phyloP scores from a whole-genome alignment of 23 red algal species.

The Cyanidioschyzon merolae region DNA sequence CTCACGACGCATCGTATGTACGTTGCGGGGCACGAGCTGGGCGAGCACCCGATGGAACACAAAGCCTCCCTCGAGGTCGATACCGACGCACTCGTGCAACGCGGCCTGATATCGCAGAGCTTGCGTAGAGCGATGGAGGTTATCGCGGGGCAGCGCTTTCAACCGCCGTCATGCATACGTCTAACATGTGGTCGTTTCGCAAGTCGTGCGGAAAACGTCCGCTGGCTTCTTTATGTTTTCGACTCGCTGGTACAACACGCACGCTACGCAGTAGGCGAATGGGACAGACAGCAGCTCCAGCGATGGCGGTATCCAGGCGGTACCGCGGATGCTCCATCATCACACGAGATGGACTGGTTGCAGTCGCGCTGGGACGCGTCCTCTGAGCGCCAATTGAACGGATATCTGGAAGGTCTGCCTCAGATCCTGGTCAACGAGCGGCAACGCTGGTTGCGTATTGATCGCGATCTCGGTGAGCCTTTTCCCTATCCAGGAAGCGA shows the following conservation, averaged over 20 bases:
- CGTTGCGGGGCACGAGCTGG: neutral
- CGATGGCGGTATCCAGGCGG: neutral
- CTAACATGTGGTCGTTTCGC: neutral
- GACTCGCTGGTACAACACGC: slow-evolving; percentile 8
- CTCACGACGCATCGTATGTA: slow-evolving; percentile 8
- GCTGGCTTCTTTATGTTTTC: neutral
- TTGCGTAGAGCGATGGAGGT: neutral
- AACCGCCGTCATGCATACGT: neutral
- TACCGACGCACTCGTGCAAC: neutral
- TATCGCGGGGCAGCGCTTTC: slow-evolving; percentile 1
- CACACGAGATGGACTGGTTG: too few relatives aligned
- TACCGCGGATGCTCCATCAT: too few relatives aligned
- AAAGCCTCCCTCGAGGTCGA: neutral
- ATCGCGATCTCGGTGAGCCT: neutral
- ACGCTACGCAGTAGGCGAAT: neutral
- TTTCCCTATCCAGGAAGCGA: neutral
- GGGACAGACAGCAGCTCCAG: neutral
- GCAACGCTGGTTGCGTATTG: neutral
- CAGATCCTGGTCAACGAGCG: neutral
- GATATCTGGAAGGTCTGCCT: neutral
- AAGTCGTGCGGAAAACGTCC: neutral
- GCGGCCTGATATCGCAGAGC: neutral
- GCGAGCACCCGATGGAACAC: neutral
- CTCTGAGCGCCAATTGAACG: neutral
- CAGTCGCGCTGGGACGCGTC: neutral